These are phyloP conservation scores for Ustilago sp. DNA, from an alignment of 1,284 basidiomycete species.

Conservation along the genomic window DNA sequence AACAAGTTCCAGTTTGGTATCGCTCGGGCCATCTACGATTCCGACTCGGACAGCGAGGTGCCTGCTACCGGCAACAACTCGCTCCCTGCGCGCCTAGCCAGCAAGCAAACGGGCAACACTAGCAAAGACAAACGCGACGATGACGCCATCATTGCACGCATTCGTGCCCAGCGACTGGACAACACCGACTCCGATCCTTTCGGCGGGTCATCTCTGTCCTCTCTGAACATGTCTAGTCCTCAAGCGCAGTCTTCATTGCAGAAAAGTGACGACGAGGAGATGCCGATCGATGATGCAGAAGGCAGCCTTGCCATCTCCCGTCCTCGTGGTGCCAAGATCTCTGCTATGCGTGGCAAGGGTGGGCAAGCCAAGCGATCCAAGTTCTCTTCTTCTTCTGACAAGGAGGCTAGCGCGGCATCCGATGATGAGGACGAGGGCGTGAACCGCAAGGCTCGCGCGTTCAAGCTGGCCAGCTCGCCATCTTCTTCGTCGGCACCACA, in stretches of 20 bases:
- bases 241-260: conserved; percentile 24
- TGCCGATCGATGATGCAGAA: conserved; percentile 12
- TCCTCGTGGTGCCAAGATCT: conserved; percentile 35
- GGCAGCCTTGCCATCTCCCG: conserved; percentile 20
- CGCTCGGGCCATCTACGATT: conserved; percentile 44
- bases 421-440: conserved; percentile 19
- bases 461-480: conserved; percentile 30
- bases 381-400: conserved; percentile 30
- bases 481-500: conserved; percentile 17
- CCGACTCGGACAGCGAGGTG: conserved; percentile 34
- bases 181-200: conserved; percentile 40
- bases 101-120: not conserved
- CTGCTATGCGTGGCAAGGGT: conserved; percentile 39
- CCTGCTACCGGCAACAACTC: not conserved
- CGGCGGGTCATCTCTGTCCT: conserved; percentile 30
- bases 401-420: conserved; percentile 10
- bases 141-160: conserved; percentile 34
- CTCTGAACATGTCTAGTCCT: conserved; percentile 28
- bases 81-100: not conserved
- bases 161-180: conserved; percentile 24
- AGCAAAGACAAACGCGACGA: conserved; percentile 12
- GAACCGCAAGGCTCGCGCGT: conserved; percentile 26
- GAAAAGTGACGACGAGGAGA: conserved; percentile 9
- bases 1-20: conserved; percentile 37
- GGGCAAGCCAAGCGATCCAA: conserved; percentile 17